These are phyloP conservation scores for Cladorrhinum sp. DNA, from an alignment of 2,329 filamentous ascomycete genomes.

Conservation along the genomic window DNA sequence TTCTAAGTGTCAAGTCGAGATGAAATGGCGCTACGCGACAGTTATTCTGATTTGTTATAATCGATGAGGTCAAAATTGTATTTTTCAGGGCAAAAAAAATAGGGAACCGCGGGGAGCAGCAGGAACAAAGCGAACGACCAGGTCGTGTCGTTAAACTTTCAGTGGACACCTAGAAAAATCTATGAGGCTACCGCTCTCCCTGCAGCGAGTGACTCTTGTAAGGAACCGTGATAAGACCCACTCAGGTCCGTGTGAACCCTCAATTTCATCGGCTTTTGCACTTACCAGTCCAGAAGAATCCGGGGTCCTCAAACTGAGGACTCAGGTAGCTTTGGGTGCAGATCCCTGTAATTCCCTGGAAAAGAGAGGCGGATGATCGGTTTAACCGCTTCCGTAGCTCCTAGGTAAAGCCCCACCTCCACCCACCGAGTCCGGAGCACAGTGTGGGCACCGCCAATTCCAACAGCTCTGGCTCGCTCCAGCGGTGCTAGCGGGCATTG, in stretches of 20 bases:
- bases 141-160: not conserved
- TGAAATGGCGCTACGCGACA: not conserved
- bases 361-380: not conserved
- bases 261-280: not conserved
- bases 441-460: not conserved
- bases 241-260: not conserved
- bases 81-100: not conserved
- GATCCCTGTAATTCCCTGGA: not conserved
- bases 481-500: constrained; percentile 14
- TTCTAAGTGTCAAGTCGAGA: not conserved
- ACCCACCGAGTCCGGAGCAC: constrained; percentile 15
- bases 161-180: not conserved
- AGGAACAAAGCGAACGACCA: not conserved
- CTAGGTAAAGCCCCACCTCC: constrained; percentile 3
- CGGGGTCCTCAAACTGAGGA: not conserved
- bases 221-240: not conserved
- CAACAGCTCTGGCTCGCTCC: not conserved
- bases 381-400: constrained; percentile 6
- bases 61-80: not conserved
- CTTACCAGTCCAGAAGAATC: not conserved
- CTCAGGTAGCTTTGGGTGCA: not conserved
- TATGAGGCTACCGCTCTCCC: not conserved
- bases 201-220: not conserved
- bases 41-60: not conserved
- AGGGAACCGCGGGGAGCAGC: not conserved